Base-by-base conservation (phyloP, 2,329 filamentous ascomycete genomes). In the Talaromyces sp. region DNA sequence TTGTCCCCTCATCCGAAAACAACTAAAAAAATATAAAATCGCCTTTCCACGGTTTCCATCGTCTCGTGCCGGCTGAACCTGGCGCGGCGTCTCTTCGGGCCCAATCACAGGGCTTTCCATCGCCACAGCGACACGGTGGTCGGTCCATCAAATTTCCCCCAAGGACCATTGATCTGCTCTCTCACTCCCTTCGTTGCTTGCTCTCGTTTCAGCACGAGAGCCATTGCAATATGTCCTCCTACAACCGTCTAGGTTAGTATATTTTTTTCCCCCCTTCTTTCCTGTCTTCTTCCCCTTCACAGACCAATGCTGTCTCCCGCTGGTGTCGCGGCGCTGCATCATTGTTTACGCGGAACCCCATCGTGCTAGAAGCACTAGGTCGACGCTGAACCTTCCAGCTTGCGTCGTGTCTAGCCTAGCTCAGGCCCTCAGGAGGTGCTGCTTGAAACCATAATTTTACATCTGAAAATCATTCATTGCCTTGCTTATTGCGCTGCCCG, bases 221-320 rank as follows among this genome's bases (percentile, higher is more conserved):
- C 27, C 24, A 26, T 21, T 52, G n/a, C 41, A 58, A 29, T 27
- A 61, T 61, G 59, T 54, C 60, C 31, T 58, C 57, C 35, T 62
- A 62, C 61, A 60, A 62, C 51, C 61, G 61, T 38, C 41, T 62
- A 51, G 61, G 61, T 62, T 19, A 60, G 61, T 62, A n/a, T 27
- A 19, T 26, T 52, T 19, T 41, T 17, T 27, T 5, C 17, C 24
- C 32, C 14, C 4, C 21, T 11, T 4, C 49, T 17, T 19, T 21
- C 4, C n/a, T 27, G 26, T 27, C 26, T 3, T 27, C 26, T 27
- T 27, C 7, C 24, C 49, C 43, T 24, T 27, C 19, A 21, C 41
- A n/a, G 27, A 26, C 19, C 24, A 17, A 8, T 17, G 29, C 53
- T 56, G 41, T 49, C 52, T 50, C 21, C 41, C 43, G 38, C 31